Evolutionary conservation across 139 green algal species (phyloP).

Genomic region (Chlamydomonas urium): DNA sequence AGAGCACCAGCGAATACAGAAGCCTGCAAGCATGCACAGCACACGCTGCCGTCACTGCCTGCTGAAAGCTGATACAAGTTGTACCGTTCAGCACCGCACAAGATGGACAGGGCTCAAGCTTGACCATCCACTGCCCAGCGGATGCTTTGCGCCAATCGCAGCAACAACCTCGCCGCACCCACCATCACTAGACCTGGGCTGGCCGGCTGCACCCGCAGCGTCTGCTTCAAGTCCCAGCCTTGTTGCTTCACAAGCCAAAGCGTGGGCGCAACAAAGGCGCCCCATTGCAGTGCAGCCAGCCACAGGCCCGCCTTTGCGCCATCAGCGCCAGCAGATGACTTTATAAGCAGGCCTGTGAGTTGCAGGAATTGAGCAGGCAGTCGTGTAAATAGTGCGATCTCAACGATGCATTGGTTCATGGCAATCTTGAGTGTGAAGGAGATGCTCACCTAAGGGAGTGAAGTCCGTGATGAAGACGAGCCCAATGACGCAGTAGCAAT

Average conservation of each 20-base stretch:
- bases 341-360: too few species aligned
- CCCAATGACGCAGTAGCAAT: too few species aligned
- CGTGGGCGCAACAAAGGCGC: constrained; percentile 15
- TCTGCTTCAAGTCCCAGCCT: not conserved
- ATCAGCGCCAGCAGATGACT: too few species aligned
- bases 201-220: not conserved
- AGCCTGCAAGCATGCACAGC: not conserved
- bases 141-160: not conserved
- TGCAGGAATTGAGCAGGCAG: too few species aligned
- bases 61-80: not conserved
- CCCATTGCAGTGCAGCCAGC: constrained; percentile 26
- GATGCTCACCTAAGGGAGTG: too few species aligned
- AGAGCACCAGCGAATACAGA: not conserved
- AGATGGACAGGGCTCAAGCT: not conserved
- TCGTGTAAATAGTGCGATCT: too few species aligned
- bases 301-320: too few species aligned
- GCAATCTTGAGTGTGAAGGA: too few species aligned
- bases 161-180: not conserved
- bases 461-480: too few species aligned
- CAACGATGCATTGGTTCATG: too few species aligned
- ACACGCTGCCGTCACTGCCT: not conserved
- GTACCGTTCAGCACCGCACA: not conserved
- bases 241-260: not conserved
- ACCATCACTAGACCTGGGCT: not conserved
- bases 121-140: not conserved